These are phyloP conservation scores for Myriangium duriaei DNA, from an alignment of 2,329 filamentous ascomycete genomes.

Conservation along the genomic window DNA sequence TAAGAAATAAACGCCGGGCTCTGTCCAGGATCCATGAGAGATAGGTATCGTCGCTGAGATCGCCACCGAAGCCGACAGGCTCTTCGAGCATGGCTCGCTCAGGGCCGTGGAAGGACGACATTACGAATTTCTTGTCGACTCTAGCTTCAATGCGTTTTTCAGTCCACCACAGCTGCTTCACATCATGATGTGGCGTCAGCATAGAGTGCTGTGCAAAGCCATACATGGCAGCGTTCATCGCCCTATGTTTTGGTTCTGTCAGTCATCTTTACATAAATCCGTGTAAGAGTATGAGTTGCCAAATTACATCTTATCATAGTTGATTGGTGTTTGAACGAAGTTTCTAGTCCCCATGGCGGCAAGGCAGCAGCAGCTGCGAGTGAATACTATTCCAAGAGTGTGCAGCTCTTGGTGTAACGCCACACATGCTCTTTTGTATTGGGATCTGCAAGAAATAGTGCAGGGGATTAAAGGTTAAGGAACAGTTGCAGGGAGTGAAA, in stretches of 20 bases:
- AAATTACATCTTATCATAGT: constrained; percentile 20
- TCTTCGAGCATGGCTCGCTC: constrained; percentile 51
- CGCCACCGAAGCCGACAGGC: constrained; percentile 54
- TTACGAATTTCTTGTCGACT: constrained; percentile 56
- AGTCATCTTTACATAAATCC: not conserved
- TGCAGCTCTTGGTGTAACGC: too few species aligned
- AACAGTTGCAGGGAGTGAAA: too few species aligned
- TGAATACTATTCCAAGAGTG: too few species aligned
- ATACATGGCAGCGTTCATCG: constrained; percentile 38
- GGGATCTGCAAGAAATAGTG: too few species aligned
- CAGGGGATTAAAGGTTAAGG: too few species aligned
- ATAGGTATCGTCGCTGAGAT: constrained; percentile 52
- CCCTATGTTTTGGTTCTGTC: constrained; percentile 12
- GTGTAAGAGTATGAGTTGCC: not conserved
- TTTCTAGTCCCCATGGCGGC: constrained; percentile 22
- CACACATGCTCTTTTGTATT: too few species aligned
- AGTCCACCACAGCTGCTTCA: constrained; percentile 57
- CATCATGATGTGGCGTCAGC: constrained; percentile 35
- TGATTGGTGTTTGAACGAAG: constrained; percentile 24
- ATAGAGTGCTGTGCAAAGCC: constrained; percentile 38
- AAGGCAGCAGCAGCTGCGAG: too few species aligned
- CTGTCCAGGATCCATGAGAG: constrained; percentile 65
- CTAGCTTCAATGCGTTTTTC: constrained; percentile 55
- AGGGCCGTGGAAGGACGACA: constrained; percentile 49
- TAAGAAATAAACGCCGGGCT: constrained; percentile 57